Percentiles rank a stretch among this genome's conserved stretches.
Conservation (phyloP, 331 rosid genomes). For the Quercus tomentella region DNA sequence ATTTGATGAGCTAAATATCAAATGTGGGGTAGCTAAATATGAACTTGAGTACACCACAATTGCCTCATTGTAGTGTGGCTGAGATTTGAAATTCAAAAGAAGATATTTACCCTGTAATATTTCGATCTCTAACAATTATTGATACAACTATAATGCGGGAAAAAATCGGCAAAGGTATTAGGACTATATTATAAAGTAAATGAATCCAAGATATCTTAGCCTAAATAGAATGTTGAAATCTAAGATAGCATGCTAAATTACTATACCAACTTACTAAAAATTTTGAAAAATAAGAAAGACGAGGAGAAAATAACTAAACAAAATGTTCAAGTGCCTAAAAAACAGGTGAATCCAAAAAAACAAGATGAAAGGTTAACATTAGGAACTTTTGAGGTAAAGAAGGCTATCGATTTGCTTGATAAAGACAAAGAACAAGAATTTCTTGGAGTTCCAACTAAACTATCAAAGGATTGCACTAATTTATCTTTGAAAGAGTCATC, state of each 20-base stretch:
- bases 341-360: no score
- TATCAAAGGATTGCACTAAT: not conserved
- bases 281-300: no score
- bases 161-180: not conserved
- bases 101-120: not conserved
- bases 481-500: not conserved
- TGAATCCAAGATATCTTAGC: not conserved
- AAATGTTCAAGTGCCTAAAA: no score
- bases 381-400: not conserved
- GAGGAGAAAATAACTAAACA: no score
- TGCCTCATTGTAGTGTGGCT: no score
- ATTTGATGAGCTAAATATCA: no score
- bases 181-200: not conserved
- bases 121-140: not conserved
- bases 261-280: no score
- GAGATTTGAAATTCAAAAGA: not conserved
- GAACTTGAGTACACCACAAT: no score
- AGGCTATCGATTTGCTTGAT: no score
- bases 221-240: not conserved
- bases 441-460: not conserved
- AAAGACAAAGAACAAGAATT: not conserved
- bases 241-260: no score
- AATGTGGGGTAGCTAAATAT: no score
- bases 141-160: not conserved
- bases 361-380: not conserved